phyloP scores from a whole-genome alignment of 495 filamentous ascomycete genomes.

The Astrothelium subdiscretum region DNA sequence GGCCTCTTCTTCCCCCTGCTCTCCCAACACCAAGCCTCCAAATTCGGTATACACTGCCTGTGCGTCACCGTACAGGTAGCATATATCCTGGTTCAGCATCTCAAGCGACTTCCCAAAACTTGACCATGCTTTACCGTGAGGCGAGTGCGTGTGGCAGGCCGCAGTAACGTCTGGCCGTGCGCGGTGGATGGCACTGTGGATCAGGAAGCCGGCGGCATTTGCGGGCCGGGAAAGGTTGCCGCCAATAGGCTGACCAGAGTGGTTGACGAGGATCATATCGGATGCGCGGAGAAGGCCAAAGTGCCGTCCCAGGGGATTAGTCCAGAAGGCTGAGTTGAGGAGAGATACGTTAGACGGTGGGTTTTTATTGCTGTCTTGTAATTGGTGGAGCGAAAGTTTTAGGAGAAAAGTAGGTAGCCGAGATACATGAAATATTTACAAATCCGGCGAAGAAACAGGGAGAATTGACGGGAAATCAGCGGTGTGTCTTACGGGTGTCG shows the following conservation, averaged over 20 bases:
- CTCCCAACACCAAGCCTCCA: slow-evolving; percentile 27
- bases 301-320: slow-evolving; percentile 35
- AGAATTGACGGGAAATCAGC: too few relatives aligned
- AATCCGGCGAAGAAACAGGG: too few relatives aligned
- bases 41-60: slow-evolving; percentile 30
- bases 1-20: slow-evolving; percentile 23
- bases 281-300: slow-evolving; percentile 27
- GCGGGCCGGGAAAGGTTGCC: slow-evolving; percentile 28
- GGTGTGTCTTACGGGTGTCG: too few relatives aligned
- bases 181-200: slow-evolving; percentile 30
- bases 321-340: slow-evolving; percentile 40
- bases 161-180: slow-evolving; percentile 30
- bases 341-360: background rate
- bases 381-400: too few relatives aligned
- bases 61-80: slow-evolving; percentile 30
- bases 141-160: slow-evolving; percentile 28
- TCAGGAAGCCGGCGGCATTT: slow-evolving; percentile 31
- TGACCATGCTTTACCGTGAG: slow-evolving; percentile 29
- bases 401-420: too few relatives aligned
- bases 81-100: slow-evolving; percentile 33
- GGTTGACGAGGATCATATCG: slow-evolving; percentile 32
- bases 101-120: slow-evolving; percentile 28
- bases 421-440: too few relatives aligned
- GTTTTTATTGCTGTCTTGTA: slow-evolving; percentile 22
- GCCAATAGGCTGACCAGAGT: slow-evolving; percentile 27